Percentiles rank a stretch among this genome's conserved stretches.
These are phyloP conservation scores for Diplotaxis tenuifolia DNA, from an alignment of 345 rosid genomes.

Conservation along the genomic window DNA sequence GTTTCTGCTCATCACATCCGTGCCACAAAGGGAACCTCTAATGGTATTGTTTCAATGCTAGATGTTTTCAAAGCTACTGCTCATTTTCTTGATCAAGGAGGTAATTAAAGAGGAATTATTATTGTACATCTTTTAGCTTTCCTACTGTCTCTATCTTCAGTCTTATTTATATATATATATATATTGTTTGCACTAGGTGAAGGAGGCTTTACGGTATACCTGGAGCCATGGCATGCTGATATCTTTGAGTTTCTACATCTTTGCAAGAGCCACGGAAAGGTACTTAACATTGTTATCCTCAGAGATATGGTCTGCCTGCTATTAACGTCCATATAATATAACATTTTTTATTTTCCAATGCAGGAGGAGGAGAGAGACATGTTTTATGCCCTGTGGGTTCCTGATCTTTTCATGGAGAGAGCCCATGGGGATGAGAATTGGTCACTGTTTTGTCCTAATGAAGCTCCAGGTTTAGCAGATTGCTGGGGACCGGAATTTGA, in stretches of 20 bases:
- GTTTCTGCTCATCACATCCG: conserved; percentile 63
- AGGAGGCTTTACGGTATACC: conserved; percentile 86
- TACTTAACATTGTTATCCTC: too few relatives aligned
- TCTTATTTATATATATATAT: neutral
- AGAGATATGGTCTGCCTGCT: too few relatives aligned
- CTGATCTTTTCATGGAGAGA: conserved; percentile 93
- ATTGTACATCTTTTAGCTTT: neutral
- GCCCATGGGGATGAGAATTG: conserved; percentile 71
- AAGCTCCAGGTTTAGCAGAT: conserved; percentile 86
- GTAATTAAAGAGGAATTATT: conserved; percentile 27
- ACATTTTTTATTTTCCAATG: neutral
- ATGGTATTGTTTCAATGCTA: conserved; percentile 79
- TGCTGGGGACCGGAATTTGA: conserved; percentile 89
- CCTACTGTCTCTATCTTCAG: neutral
- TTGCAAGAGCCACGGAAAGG: conserved; percentile 81
- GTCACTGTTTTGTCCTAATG: conserved; percentile 91
- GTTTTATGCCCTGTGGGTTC: conserved; percentile 92
- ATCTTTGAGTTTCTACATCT: conserved; percentile 67
- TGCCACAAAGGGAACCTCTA: conserved; percentile 65
- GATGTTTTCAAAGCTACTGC: conserved; percentile 32
- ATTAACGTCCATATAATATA: too few relatives aligned
- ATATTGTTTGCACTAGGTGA: neutral
- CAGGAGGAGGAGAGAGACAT: conserved; percentile 94
- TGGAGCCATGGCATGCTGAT: conserved; percentile 95
- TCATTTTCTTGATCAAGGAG: conserved; percentile 35